Base-by-base conservation (phyloP, 129 eudicot species). In the Apium graveolens region DNA sequence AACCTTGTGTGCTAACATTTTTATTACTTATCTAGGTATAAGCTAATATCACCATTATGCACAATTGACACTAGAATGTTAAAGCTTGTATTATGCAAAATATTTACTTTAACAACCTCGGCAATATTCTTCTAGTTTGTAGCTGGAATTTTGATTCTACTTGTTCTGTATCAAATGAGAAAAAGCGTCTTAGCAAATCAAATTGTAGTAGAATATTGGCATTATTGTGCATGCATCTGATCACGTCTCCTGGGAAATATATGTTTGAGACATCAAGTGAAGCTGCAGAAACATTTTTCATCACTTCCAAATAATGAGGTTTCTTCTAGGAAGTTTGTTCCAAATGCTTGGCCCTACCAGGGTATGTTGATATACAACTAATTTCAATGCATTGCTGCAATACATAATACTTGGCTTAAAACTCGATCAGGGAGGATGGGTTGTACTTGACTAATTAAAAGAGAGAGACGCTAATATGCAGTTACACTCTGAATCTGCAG, bases 261-360 rank as follows among this genome's bases (percentile, higher is more conserved):
- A 17, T 18, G 57, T 49, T 49, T 49, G 41, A 49, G 57, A 49
- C 24, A 49, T 49, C 17, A 24, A 49, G 57, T 17, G 57, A 17
- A 49, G 57, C 24, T 49, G 57, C 57, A 17, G 3, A 57, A 57
- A 0, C 5, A 2, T 24, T 9, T 57, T 24, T 57, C 4, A 32
- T 57, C 66, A 57, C 29, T 49, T 49, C 18, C 7, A 49, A 16
- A 49, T 49, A 49, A 76, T 83, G 37, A 85, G 91, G 78, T 85
- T 88, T 70, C 87, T 88, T 39, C 84, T 88, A 31, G 89, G 91
- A 68, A 81, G 89, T 74, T 81, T 88, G 44, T 79, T 81, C 35
- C 87, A 87, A 24, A 60, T 81, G n/a, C 84, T 85, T 29, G 91
- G 91, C 39, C 87, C 91, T 20, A 76, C 83, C 70, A 85, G 84